Evolutionary conservation across 768 basidiomycete genomes (phyloP).

Genomic region (Leccinum rimulosum): DNA sequence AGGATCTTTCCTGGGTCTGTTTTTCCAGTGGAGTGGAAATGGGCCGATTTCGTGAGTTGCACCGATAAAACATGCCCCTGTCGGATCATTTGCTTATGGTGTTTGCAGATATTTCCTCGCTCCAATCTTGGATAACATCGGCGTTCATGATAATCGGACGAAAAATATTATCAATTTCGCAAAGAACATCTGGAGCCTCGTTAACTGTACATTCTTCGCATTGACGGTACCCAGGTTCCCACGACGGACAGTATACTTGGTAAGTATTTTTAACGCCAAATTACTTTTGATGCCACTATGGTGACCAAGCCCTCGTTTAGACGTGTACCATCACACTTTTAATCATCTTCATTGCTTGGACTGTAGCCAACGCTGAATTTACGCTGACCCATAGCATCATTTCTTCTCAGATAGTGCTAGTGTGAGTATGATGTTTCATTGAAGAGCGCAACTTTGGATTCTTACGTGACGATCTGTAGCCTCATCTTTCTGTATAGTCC

Average conservation of each 20-base stretch:
- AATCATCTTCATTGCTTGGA: constrained; percentile 16
- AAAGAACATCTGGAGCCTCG: constrained; percentile 10
- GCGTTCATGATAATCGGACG: constrained; percentile 18
- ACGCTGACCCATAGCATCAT: constrained; percentile 6
- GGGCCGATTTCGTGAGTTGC: constrained; percentile 8
- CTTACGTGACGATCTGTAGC: background rate
- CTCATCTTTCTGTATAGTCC: constrained; percentile 21
- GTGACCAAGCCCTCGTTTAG: constrained; percentile 1
- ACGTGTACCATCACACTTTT: constrained; percentile 16
- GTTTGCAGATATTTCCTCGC: constrained; percentile 9
- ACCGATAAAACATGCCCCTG: accelerated
- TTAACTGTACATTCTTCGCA: constrained; percentile 3
- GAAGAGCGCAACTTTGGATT: background rate
- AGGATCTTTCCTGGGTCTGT: constrained; percentile 14
- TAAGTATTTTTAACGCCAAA: background rate
- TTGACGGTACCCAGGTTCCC: constrained; percentile 14
- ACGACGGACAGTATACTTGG: constrained; percentile 16
- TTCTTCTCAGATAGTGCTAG: constrained; percentile 9
- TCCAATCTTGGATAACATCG: constrained; percentile 16
- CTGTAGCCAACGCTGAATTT: constrained; percentile 20
- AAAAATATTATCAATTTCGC: constrained; percentile 18
- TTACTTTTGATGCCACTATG: background rate
- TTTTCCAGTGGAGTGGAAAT: constrained; percentile 14
- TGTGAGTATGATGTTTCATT: constrained; percentile 1
- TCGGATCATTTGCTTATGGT: background rate